These are phyloP conservation scores for Glomus cerebriforme DNA, from an alignment of 192 early-diverging fungal genomes.

Conservation along the genomic window DNA sequence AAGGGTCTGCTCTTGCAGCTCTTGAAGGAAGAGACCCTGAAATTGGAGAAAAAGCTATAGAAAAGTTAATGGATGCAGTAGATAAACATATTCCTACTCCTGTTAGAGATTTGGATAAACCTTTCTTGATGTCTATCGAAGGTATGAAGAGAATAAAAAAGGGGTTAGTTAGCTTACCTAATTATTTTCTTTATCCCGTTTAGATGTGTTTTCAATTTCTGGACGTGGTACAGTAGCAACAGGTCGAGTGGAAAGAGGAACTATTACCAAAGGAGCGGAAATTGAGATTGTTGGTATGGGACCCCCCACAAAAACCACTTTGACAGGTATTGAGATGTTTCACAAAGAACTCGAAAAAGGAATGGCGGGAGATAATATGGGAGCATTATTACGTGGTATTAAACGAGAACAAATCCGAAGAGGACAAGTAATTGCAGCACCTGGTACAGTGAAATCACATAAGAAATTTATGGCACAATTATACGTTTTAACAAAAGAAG, in stretches of 20 bases:
- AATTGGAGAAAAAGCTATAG: constrained; percentile 86
- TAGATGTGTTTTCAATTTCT: constrained; percentile 96
- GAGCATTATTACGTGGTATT: constrained; percentile 93
- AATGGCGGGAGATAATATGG: constrained; percentile 98
- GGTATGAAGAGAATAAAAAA: constrained; percentile 36
- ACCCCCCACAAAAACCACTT: constrained; percentile 82
- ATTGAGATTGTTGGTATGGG: constrained; percentile 97
- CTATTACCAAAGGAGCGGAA: constrained; percentile 90
- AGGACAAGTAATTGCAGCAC: constrained; percentile 90
- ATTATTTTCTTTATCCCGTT: not conserved
- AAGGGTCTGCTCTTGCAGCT: constrained; percentile 94
- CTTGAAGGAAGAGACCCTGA: constrained; percentile 89
- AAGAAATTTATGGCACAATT: constrained; percentile 91
- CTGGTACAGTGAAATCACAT: constrained; percentile 93
- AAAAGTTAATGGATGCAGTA: constrained; percentile 91
- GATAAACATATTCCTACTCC: constrained; percentile 93
- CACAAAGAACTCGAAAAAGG: constrained; percentile 98
- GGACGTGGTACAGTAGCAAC: constrained; percentile 97
- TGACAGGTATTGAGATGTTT: constrained; percentile 99
- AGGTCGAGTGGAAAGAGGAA: constrained; percentile 93
- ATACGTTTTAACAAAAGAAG: constrained; percentile 96
- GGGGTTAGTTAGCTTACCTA: not conserved
- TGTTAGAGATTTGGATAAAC: constrained; percentile 92
- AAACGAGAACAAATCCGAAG: constrained; percentile 96
- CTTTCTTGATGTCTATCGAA: constrained; percentile 99